Conservation (phyloP, 768 basidiomycete genomes). For the Austroboletus eburneus region DNA sequence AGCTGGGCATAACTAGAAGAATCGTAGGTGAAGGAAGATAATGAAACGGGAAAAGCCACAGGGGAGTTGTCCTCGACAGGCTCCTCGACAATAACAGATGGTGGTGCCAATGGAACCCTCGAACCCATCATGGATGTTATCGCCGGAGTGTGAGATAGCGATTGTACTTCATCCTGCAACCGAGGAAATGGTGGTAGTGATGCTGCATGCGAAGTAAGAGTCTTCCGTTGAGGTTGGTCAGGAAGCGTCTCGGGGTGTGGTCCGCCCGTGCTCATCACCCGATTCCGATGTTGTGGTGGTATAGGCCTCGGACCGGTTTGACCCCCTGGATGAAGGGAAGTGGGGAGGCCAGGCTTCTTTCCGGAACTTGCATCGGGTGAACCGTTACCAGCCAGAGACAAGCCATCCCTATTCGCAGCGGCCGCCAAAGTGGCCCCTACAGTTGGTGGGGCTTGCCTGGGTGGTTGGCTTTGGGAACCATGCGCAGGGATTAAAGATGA, state of each 20-base stretch:
- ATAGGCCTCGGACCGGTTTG: slow-evolving; percentile 17
- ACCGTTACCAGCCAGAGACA: slow-evolving; percentile 32
- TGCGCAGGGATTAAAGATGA: slow-evolving; percentile 23
- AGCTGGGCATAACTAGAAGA: slow-evolving; percentile 10
- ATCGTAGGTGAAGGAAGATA: slow-evolving; percentile 1
- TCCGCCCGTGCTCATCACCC: slow-evolving; percentile 7
- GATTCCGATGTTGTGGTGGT: slow-evolving; percentile 14
- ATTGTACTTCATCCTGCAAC: slow-evolving; percentile 3
- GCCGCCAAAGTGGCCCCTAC: slow-evolving; percentile 4
- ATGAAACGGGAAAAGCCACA: slow-evolving; percentile 5
- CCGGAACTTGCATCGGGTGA: slow-evolving; percentile 20
- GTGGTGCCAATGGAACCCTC: slow-evolving; percentile 10
- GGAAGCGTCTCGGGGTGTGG: slow-evolving; percentile 9
- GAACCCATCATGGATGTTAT: background rate
- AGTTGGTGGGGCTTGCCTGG: slow-evolving; percentile 7
- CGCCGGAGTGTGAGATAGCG: slow-evolving; percentile 7
- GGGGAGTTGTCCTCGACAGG: background rate
- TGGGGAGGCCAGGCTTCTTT: slow-evolving; percentile 30
- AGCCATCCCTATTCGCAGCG: slow-evolving; percentile 21
- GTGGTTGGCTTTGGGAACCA: slow-evolving; percentile 2
- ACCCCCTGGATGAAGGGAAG: slow-evolving; percentile 41
- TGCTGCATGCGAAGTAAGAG: slow-evolving; percentile 5
- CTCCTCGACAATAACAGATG: slow-evolving; percentile 19
- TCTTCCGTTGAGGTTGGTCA: slow-evolving; percentile 5
- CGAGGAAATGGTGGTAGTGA: slow-evolving; percentile 4